Evolutionary conservation across 192 early-diverging fungal species (phyloP).

Genomic region (Entophlyctis helioformis): DNA sequence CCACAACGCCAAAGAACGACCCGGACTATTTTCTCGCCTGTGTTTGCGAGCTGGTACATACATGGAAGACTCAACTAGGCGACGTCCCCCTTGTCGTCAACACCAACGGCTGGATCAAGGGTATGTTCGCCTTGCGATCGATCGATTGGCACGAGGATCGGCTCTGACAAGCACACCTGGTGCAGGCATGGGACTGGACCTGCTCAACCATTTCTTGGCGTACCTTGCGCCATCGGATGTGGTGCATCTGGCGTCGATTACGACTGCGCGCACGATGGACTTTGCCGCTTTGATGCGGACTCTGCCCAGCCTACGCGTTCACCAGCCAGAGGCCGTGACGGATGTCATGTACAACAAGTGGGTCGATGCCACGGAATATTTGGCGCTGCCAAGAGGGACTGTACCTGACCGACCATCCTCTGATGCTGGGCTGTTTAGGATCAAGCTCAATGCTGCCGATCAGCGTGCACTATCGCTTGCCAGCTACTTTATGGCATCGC

Average conservation of each 20-base stretch:
- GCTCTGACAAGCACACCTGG: too few relatives aligned
- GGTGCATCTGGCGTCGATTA: conserved; percentile 33
- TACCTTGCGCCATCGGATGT: conserved; percentile 56
- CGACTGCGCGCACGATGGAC: conserved; percentile 3
- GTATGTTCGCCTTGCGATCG: too few relatives aligned
- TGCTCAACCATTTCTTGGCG: conserved; percentile 57
- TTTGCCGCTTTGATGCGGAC: neutral
- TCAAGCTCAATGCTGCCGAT: conserved; percentile 46
- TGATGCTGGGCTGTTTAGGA: too few relatives aligned
- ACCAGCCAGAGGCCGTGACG: neutral
- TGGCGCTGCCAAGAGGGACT: too few relatives aligned
- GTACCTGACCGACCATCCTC: too few relatives aligned
- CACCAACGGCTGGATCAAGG: conserved; percentile 90
- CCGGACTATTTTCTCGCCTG: conserved; percentile 71
- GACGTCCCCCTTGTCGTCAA: conserved; percentile 81
- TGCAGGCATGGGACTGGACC: conserved; percentile 65
- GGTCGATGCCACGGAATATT: too few relatives aligned
- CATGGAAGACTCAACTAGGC: conserved; percentile 37
- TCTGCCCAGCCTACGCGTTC: neutral
- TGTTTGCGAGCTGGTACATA: conserved; percentile 44
- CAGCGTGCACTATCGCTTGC: conserved; percentile 52
- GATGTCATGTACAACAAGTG: too few relatives aligned
- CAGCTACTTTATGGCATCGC: conserved; percentile 49
- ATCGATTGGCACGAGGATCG: too few relatives aligned
- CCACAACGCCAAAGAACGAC: conserved; percentile 60